Evolutionary conservation across 352 stramenopile genomes (phyloP).

Genomic region (Plasmopara viticola): DNA sequence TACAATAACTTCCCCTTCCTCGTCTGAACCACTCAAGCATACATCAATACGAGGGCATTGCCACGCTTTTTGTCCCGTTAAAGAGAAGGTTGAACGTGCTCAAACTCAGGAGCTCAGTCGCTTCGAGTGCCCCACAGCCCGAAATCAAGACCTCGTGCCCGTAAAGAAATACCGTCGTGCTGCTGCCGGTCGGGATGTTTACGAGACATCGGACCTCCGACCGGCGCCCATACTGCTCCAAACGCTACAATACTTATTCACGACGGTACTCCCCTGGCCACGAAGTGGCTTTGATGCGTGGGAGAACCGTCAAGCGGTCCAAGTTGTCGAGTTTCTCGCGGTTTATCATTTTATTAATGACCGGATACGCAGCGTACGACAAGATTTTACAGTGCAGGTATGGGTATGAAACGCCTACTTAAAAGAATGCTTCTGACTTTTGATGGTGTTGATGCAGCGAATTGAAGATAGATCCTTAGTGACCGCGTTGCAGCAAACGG

Average conservation of each 20-base stretch:
- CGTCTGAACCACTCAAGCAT: no score
- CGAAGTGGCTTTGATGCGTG: conserved; percentile 28
- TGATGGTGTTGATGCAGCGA: conserved; percentile 20
- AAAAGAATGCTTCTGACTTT: not conserved
- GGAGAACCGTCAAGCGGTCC: conserved; percentile 3
- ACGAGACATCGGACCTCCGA: conserved; percentile 24
- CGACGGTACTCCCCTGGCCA: conserved; percentile 27
- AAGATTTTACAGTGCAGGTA: conserved; percentile 71
- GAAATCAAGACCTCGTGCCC: conserved; percentile 9
- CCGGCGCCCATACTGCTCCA: conserved; percentile 30
- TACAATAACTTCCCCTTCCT: no score
- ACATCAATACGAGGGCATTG: conserved; percentile 26
- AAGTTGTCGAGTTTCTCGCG: conserved; percentile 34
- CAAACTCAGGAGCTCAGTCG: conserved; percentile 37
- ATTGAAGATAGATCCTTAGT: conserved; percentile 30
- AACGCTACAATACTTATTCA: conserved; percentile 43
- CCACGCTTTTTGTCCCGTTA: conserved; percentile 24
- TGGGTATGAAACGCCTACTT: not conserved
- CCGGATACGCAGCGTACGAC: conserved; percentile 58
- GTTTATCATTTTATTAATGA: conserved; percentile 71
- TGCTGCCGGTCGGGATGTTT: conserved; percentile 32
- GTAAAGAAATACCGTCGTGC: conserved; percentile 57
- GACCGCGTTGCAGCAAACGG: conserved; percentile 39
- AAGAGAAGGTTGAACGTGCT: conserved; percentile 27
- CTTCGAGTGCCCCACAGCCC: conserved; percentile 28